A percentile compares a stretch with the other conserved stretches of the same genome.
phyloP scores from a whole-genome alignment of 768 basidiomycete species.

The Lactarius akahatsu region DNA sequence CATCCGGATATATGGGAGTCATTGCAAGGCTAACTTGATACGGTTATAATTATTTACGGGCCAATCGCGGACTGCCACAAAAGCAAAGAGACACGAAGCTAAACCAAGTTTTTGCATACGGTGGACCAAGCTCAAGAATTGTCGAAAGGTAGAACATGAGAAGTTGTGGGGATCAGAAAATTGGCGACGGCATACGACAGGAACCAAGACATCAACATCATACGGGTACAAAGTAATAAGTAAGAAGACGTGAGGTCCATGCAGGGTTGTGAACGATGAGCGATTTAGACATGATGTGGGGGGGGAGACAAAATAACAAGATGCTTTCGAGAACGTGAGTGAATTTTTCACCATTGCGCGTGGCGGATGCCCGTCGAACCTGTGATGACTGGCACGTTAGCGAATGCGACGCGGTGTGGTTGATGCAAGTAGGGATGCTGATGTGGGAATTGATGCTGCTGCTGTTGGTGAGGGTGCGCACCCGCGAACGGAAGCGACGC shows the following conservation, averaged over 20 bases:
- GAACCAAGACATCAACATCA: conserved; percentile 13
- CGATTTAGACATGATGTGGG: conserved; percentile 17
- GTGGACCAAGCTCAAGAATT: conserved; percentile 6
- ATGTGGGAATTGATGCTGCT: conserved; percentile 6
- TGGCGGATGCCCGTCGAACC: conserved; percentile 28
- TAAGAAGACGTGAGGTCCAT: conserved; percentile 15
- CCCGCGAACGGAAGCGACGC: conserved; percentile 11
- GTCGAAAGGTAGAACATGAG: background rate
- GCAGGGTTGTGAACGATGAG: conserved; percentile 17
- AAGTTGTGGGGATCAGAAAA: conserved; percentile 3
- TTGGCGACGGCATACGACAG: conserved; percentile 14
- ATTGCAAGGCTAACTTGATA: conserved; percentile 1
- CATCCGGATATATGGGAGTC: background rate
- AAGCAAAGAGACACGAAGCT: conserved; percentile 7
- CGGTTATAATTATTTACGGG: conserved; percentile 5
- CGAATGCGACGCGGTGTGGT: conserved; percentile 9
- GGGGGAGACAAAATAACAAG: background rate
- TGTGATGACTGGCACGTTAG: conserved; percentile 17
- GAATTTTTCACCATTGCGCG: conserved; percentile 21
- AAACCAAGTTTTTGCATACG: conserved; percentile 19
- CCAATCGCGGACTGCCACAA: conserved; percentile 1
- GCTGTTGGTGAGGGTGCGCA: conserved; percentile 7
- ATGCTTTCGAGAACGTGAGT: conserved; percentile 1
- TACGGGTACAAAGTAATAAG: conserved; percentile 25
- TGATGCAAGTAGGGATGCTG: conserved; percentile 16